Evolutionary conservation across 768 basidiomycete genomes (phyloP), one percentile per base, ranked within the genome.

Genomic region (Boletus rufocinnamomeus): DNA sequence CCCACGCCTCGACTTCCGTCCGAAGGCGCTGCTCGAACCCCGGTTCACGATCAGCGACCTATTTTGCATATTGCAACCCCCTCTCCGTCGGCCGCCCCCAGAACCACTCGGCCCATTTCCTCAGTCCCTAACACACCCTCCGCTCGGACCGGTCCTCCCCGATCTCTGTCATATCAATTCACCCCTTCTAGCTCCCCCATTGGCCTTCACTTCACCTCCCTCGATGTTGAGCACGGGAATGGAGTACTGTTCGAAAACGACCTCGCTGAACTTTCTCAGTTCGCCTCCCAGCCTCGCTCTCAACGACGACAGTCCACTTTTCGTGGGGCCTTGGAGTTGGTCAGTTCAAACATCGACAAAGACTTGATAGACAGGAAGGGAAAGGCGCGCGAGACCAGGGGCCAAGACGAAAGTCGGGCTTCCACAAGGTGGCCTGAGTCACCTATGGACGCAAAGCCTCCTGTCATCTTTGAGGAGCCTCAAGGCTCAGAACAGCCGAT

Each of bases 121-220:
- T 40, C 63, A 23, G 46, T 63, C 2, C 71, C 62, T 35, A 62
- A 70, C 50, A 85, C 86, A 0, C 89, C 89, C 27, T 82, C 87
- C 7, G 75, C 76, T 50, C 78, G 89, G 52, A 90, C 88, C 5
- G 89, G 89, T 14, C 87, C 88, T 34, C 89, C 89, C 5, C 80
- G 89, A 41, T 88, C 89, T 0, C 75, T 90, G 28, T 88, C 87
- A 3, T 87, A 83, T 67, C 80, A 81, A 30, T 86, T 86, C 64
- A 79, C 84, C 9, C 72, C 80, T 34, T 76, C 84, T 2, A 72
- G 69, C 21, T 80, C 84, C 1, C 71, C 73, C 9, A 40, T 63
- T 13, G 52, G 60, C 73, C 79, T 28, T 66, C 66, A 44, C 56
- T 65, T 45, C 60, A 48, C 73, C 3, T 67, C 65, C 11, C 58